Base-by-base conservation (phyloP, 352 stramenopile species). In the Blastocystis sp. region DNA sequence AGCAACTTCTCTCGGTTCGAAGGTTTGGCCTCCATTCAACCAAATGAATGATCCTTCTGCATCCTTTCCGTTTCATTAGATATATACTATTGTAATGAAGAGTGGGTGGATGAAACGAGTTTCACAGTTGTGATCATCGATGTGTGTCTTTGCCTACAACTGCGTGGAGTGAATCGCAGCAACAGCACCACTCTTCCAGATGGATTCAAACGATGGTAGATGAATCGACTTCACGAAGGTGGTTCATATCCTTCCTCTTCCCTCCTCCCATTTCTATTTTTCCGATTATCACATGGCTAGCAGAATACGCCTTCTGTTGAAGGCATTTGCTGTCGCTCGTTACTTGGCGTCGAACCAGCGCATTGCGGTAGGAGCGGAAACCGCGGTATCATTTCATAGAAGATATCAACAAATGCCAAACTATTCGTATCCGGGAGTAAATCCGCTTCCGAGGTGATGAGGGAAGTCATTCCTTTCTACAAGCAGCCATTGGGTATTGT, bases 261-360 rank as follows among this genome's bases (percentile, higher is more conserved):
- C 16, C 9, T 55, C 45, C 45, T 55, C 9, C n/a, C n/a, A n/a
- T n/a, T 55, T 55, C 45, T 55, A 55, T 55, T 55, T 19, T 19
- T 55, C 45, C 45, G 9, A 16, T 19, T 6, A 55, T 16, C 16
- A 19, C 16, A 55, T 37, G 19, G n/a, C 63, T 45, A 69, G 74
- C 31, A 62, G 60, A 45, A 31, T 85, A 26, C 74, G 74, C 26
- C 21, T 85, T 59, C 50, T 67, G 31, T 41, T 85, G 35, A 85
- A 85, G 35, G 74, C 74, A 63, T 69, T 85, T 85, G 74, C 74
- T 50, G 74, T 85, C 37, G 74, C 55, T 24, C 45, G 74, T 35
- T 85, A 85, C 70, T 39, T 85, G 19, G 24, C 26, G 26, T 29
- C 74, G 31, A 69, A 85, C 24, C 74, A 69, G 37, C 29, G 74